Base-by-base conservation (phyloP, 2,329 filamentous ascomycete species). In the Chaetothyriales sp. region DNA sequence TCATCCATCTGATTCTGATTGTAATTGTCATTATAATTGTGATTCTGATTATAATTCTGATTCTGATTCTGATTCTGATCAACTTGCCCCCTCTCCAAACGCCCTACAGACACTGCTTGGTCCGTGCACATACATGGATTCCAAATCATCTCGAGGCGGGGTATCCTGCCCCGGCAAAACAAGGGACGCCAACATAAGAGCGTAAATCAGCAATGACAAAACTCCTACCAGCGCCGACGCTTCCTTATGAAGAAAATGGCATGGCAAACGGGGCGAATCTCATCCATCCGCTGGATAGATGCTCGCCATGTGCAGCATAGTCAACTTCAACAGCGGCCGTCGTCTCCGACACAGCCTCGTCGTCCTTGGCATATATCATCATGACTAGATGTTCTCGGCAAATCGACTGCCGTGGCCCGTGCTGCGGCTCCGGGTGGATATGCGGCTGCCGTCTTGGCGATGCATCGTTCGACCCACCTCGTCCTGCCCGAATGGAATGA, bases 391-490 rank as follows among this genome's bases (percentile, higher is more conserved):
- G 25, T 60, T 61, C 49, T 64, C 70, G 18, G 67, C 69, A 55
- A 73, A 73, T 45, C 70, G 67, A 59, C 70, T 73, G 33, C 68
- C 48, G 33, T 40, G 33, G 43, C 51, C 55, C 48, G 55, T 59
- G 43, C 57, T 57, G 19, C 51, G 48, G 45, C 56, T 58, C n/a
- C 44, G 44, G 5, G 46, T 18, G n/a, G 20, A 28, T 7, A 57
- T 63, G 33, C 69, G 66, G 58, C 70, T 73, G n/a, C 69, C 69
- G 56, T 72, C 70, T 45, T 65, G 64, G 51, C 67, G 67, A 5
- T 67, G 62, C 51, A 68, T 62, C 50, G 67, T 71, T 50, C 70
- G 68, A 22, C 70, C 70, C 20, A 73, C 55, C n/a, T 59, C 60
- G 58, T 73, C 70, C 20, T 66, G 62, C 45, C 61, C 63, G 48